phyloP scores from a whole-genome alignment of 2,329 filamentous ascomycete genomes.

The Venturia aucupariae region DNA sequence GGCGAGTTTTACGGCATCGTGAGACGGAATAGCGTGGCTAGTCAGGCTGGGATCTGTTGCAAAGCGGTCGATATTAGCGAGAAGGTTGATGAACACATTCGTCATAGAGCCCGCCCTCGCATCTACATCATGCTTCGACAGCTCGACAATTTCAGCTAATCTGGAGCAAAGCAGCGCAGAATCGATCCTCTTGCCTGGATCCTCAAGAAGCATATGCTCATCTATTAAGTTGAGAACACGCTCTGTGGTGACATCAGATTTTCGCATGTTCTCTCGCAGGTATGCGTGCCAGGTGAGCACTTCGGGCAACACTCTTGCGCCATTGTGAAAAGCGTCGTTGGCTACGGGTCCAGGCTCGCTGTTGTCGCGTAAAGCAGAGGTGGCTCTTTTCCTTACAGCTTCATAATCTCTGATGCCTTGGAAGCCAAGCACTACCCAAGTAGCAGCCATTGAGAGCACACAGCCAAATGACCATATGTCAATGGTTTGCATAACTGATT shows the following conservation, averaged over 20 bases:
- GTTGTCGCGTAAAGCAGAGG: background rate
- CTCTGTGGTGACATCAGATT: conserved; percentile 8
- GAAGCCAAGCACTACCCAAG: conserved; percentile 19
- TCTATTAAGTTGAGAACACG: conserved; percentile 9
- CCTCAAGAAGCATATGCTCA: conserved; percentile 7
- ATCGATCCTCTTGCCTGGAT: background rate
- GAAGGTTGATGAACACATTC: background rate
- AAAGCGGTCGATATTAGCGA: background rate
- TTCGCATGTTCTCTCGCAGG: background rate
- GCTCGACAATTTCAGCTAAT: background rate
- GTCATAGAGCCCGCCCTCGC: background rate
- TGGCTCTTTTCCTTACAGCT: background rate
- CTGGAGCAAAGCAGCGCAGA: background rate
- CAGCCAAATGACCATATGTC: conserved; percentile 30
- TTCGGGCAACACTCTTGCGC: background rate
- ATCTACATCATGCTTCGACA: background rate
- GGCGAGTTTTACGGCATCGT: background rate
- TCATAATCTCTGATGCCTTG: conserved; percentile 18
- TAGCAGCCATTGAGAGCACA: conserved; percentile 20
- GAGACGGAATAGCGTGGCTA: background rate
- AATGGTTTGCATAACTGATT: conserved; percentile 24
- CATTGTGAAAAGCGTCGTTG: conserved; percentile 13
- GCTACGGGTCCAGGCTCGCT: background rate
- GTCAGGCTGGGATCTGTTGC: background rate
- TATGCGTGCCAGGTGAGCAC: background rate